Evolutionary conservation across 2,329 filamentous ascomycete genomes (phyloP), one percentile per base, ranked within the genome.

Genomic region (Mycosphaerella sp.): DNA sequence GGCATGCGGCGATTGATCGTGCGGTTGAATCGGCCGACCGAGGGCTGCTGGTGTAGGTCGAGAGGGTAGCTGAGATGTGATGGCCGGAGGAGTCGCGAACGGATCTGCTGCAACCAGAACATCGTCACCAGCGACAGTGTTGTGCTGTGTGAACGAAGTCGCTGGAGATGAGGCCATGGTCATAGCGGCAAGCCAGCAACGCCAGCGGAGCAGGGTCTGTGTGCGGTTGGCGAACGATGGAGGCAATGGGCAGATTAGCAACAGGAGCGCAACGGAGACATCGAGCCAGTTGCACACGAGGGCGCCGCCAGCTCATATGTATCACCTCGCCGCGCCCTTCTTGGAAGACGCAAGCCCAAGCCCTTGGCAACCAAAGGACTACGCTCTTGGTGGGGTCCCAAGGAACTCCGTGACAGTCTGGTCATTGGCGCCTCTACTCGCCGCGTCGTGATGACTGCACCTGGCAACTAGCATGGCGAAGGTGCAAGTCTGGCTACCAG

Each of bases 141-240:
- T 45, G 38, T 43, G 26, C 51, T 51, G 59, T 59, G 61, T 54
- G 58, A 59, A 56, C 62, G 62, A 62, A 61, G 53, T 48, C 34
- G 8, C 12, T 38, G 34, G 34, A 38, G 54, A 41, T 42, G 45
- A 42, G 48, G 53, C 54, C 62, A 62, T 63, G 51, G 46, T 47
- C 17, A 40, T 58, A 26, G 53, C 31, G 47, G 56, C 32, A 44
- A 38, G 34, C 10, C 34, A 11, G 12, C 40, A 39, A 14, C 40
- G n/a, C 21, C 12, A 21, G 42, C 7, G 21, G 42, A 29, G 11
- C 14, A 29, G 42, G 21, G 21, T 11, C 17, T 41, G 44, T 26
- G 23, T 49, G 41, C 36, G 29, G 43, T 52, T 31, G 52, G 43
- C 45, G 41, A 26, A 43, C 45, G 50, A 14, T 42, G 40, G 47